Base-by-base conservation (phyloP, 2,329 filamentous ascomycete genomes). In the Aquanectria penicillioides region DNA sequence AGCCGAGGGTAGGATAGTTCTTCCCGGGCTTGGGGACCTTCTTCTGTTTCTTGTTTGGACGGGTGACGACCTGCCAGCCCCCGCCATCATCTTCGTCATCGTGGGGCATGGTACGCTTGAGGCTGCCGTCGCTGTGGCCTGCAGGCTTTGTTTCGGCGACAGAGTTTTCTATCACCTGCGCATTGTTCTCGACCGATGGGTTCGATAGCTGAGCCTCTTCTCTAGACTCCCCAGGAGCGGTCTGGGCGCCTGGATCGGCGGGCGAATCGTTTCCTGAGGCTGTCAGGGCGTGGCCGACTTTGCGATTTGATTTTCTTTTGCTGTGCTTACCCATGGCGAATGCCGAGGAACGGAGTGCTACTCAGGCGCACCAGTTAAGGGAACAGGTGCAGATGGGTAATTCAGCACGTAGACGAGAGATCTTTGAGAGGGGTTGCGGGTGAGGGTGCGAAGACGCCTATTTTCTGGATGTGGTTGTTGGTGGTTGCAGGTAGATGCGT, bases 1-100 rank as follows among this genome's bases (percentile, higher is more conserved):
- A 88, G 17, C 77, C 76, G 62, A 89, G 84, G 33, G 80, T 76
- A 34, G 87, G 87, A 71, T 89, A 89, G 66, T 83, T 85, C 57
- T 77, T 81, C 31, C 82, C 78, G 29, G 81, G 75, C 38, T 81
- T 82, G 2, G 87, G 87, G 3, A 85, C 73, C 75, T 88, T 89
- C 74, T 89, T 89, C 6, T 78, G 71, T 70, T 86, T 88, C 75
- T 88, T 88, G 31, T 74, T 77, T 15, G 81, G 77, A 18, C 81
- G 81, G 17, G 81, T 80, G 59, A 87, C 81, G 15, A 80, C 82
- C 69, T 86, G 78, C 86, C 86, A 88, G 38, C 79, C 82, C 50
- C 72, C 77, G 17, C 71, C 74, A 53, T 71, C 72, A 26, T 75
- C 72, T 15, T 74, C 75, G 15, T 69, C 67, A 47, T 83, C 82